Percentiles rank a stretch among this genome's conserved stretches.
Conservation (phyloP, 2,329 filamentous ascomycete genomes). For the Pestalotiopsis sp. region DNA sequence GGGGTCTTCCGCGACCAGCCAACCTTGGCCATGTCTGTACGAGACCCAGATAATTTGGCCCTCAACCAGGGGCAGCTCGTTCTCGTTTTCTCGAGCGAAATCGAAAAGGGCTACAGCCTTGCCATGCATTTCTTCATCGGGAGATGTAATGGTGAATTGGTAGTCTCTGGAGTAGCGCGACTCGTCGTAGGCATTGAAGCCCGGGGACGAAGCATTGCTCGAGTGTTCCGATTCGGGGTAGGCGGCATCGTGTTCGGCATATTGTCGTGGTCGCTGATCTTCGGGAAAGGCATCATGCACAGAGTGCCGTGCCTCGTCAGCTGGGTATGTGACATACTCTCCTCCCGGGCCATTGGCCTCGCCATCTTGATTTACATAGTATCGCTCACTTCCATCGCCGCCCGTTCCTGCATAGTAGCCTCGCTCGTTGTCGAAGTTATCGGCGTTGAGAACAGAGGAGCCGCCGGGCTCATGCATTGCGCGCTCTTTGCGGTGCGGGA, state of each 20-base stretch:
- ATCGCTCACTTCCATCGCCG: slow-evolving; percentile 73
- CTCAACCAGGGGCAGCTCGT: slow-evolving; percentile 88
- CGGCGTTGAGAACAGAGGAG: slow-evolving; percentile 46
- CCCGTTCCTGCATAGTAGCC: slow-evolving; percentile 70
- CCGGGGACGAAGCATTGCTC: slow-evolving; percentile 61
- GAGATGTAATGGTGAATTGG: slow-evolving; percentile 91
- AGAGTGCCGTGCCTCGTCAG: slow-evolving; percentile 63
- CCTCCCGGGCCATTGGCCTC: slow-evolving; percentile 78
- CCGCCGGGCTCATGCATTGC: slow-evolving; percentile 45
- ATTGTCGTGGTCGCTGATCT: slow-evolving; percentile 48
- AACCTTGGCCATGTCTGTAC: slow-evolving; percentile 94
- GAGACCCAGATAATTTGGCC: slow-evolving; percentile 97
- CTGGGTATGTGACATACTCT: slow-evolving; percentile 79
- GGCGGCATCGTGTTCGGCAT: slow-evolving; percentile 49
- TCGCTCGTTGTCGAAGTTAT: slow-evolving; percentile 60
- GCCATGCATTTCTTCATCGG: slow-evolving; percentile 96
- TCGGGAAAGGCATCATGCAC: slow-evolving; percentile 47
- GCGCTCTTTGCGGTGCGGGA: slow-evolving; percentile 48
- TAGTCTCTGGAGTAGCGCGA: slow-evolving; percentile 89
- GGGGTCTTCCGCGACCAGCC: slow-evolving; percentile 95
- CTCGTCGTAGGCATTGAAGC: slow-evolving; percentile 64
- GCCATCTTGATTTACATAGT: slow-evolving; percentile 70
- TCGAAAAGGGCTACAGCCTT: slow-evolving; percentile 95
- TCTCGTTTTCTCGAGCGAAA: slow-evolving; percentile 94
- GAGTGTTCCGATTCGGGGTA: slow-evolving; percentile 62